Conservation (phyloP, 768 basidiomycete species). For the Xerocomellus intermedius region DNA sequence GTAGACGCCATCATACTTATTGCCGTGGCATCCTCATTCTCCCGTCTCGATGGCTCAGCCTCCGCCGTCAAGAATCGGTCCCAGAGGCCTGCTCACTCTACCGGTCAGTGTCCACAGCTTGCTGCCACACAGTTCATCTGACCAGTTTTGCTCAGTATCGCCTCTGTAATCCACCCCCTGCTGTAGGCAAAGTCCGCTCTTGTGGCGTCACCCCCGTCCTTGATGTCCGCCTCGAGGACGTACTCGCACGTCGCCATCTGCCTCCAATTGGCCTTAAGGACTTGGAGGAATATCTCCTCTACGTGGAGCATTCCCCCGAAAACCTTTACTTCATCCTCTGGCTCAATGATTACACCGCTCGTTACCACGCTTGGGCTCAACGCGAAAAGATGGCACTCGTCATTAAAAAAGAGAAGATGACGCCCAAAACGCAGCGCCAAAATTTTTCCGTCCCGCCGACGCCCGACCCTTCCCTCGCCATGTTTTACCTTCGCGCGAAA, state of each 20-base stretch:
- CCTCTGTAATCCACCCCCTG: constrained; percentile 66
- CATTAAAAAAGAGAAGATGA: constrained; percentile 43
- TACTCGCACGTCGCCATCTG: constrained; percentile 72
- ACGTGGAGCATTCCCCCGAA: constrained; percentile 72
- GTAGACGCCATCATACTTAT: not conserved
- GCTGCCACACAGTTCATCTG: not conserved
- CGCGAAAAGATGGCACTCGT: constrained; percentile 26
- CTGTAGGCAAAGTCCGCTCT: constrained; percentile 66
- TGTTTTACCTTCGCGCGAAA: constrained; percentile 78
- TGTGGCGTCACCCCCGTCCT: constrained; percentile 67
- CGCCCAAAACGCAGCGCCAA: constrained; percentile 34
- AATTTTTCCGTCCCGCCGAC: constrained; percentile 32
- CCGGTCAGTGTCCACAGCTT: constrained; percentile 32
- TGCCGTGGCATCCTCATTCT: not conserved
- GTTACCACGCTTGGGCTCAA: constrained; percentile 42
- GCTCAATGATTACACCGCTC: constrained; percentile 68
- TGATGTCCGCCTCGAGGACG: constrained; percentile 68
- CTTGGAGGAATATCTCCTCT: constrained; percentile 78
- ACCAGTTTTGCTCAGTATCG: constrained; percentile 33
- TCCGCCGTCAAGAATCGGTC: constrained; percentile 31
- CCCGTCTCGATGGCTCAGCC: constrained; percentile 26
- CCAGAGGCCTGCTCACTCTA: constrained; percentile 36
- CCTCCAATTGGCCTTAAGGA: constrained; percentile 78
- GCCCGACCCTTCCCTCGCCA: constrained; percentile 55
- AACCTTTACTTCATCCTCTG: constrained; percentile 86